phyloP scores from a whole-genome alignment of 2,329 filamentous ascomycete genomes.

The Aspergillus floridensis region DNA sequence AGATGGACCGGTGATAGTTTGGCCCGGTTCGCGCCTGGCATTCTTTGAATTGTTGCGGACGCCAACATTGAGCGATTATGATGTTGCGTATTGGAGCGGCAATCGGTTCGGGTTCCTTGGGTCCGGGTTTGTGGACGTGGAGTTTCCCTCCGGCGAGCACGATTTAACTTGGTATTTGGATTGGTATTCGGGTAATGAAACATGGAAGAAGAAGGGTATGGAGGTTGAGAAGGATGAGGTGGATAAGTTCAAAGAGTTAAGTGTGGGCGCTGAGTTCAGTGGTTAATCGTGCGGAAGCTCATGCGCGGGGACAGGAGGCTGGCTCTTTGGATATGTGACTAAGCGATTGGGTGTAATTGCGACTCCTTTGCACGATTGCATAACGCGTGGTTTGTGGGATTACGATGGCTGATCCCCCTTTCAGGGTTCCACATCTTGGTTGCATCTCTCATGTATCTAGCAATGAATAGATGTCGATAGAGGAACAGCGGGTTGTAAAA shows the following conservation, averaged over 20 bases:
- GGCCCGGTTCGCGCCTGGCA: slow-evolving; percentile 13
- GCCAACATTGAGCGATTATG: slow-evolving; percentile 10
- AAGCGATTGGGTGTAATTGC: no score
- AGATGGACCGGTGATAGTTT: slow-evolving; percentile 7
- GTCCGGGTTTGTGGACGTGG: slow-evolving; percentile 9
- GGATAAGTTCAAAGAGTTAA: background rate
- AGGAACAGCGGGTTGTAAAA: no score
- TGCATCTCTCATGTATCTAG: no score
- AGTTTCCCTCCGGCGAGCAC: background rate
- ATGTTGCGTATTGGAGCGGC: slow-evolving; percentile 13
- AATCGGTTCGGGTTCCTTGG: slow-evolving; percentile 15
- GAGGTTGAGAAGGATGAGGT: background rate
- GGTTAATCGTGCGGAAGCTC: background rate
- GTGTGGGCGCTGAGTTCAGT: background rate
- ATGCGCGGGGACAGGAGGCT: no score
- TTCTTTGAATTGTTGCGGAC: slow-evolving; percentile 5
- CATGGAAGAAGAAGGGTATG: background rate
- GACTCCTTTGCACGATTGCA: no score
- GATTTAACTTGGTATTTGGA: slow-evolving; percentile 13
- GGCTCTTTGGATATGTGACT: no score
- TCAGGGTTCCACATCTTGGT: no score
- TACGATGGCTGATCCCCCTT: no score
- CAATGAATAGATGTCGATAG: no score
- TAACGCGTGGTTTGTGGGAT: no score
- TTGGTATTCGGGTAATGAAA: slow-evolving; percentile 7